Conservation (phyloP, 129 eudicot species). For the Ambrosia trifida region DNA sequence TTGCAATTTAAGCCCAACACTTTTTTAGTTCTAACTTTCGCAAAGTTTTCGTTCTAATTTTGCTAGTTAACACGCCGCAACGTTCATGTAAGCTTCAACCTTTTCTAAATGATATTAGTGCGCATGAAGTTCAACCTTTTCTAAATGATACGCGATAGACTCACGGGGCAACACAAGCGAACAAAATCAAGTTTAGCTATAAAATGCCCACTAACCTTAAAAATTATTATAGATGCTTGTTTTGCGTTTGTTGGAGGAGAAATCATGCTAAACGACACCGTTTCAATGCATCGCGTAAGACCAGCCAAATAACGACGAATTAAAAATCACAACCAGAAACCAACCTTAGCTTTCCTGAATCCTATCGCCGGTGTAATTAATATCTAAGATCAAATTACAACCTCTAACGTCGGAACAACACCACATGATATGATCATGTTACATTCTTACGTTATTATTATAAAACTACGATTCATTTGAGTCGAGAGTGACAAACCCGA, state of each 20-base stretch:
- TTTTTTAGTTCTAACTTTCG: no score
- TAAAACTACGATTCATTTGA: slow-evolving; percentile 10
- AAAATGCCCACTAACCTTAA: no score
- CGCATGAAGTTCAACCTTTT: no score
- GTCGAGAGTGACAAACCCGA: slow-evolving; percentile 14
- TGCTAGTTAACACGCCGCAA: no score
- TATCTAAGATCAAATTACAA: slow-evolving; percentile 7
- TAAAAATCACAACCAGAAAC: slow-evolving; percentile 22
- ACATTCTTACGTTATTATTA: not conserved
- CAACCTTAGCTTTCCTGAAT: slow-evolving; percentile 25
- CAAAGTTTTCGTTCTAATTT: no score
- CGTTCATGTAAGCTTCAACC: no score
- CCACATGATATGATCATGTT: slow-evolving; percentile 9
- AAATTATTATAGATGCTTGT: not conserved
- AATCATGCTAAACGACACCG: not conserved
- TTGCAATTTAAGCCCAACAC: no score
- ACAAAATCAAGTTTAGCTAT: no score
- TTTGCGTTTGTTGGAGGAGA: not conserved
- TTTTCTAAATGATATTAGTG: no score
- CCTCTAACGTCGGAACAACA: slow-evolving; percentile 1
- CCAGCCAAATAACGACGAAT: slow-evolving; percentile 28
- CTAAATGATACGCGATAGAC: no score
- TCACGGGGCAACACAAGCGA: no score
- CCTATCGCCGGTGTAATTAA: slow-evolving; percentile 21
- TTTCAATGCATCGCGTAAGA: slow-evolving; percentile 26